Percentiles rank a stretch among this genome's conserved stretches.
These are phyloP conservation scores for Phytophthora colocasiae DNA, from an alignment of 352 stramenopile genomes.

Conservation along the genomic window DNA sequence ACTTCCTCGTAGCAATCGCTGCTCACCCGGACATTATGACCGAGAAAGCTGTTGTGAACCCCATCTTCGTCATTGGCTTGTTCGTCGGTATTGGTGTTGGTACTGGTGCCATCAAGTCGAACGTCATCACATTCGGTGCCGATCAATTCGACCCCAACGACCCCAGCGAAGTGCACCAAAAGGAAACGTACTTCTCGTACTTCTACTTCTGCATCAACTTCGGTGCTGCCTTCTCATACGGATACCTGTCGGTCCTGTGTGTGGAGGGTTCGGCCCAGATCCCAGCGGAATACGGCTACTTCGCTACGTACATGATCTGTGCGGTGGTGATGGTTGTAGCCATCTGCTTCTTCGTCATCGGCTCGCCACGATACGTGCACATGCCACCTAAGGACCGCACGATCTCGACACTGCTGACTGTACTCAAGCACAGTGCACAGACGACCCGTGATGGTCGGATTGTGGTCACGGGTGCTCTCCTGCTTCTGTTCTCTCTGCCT, in stretches of 20 bases:
- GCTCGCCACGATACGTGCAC: slow-evolving; percentile 57
- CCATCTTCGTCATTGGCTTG: slow-evolving; percentile 69
- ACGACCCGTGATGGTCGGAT: slow-evolving; percentile 34
- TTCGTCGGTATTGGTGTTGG: slow-evolving; percentile 40
- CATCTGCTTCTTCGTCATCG: slow-evolving; percentile 41
- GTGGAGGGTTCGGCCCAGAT: slow-evolving; percentile 17
- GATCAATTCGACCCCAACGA: slow-evolving; percentile 20
- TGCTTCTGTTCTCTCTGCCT: slow-evolving; percentile 43
- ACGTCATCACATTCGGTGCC: slow-evolving; percentile 20
- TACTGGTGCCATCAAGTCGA: slow-evolving; percentile 26
- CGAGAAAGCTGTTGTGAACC: slow-evolving; percentile 41
- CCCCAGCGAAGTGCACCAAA: slow-evolving; percentile 14
- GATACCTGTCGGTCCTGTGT: slow-evolving; percentile 19
- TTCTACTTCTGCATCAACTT: slow-evolving; percentile 23
- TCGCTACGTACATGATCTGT: slow-evolving; percentile 20
- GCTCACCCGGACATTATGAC: slow-evolving; percentile 60
- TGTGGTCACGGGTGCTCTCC: slow-evolving; percentile 38
- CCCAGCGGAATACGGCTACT: slow-evolving; percentile 15
- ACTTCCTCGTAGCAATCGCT: slow-evolving; percentile 63
- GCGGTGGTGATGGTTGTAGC: slow-evolving; percentile 14
- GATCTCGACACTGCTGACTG: slow-evolving; percentile 52
- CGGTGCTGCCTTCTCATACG: slow-evolving; percentile 21
- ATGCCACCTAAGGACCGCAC: slow-evolving; percentile 44
- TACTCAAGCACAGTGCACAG: slow-evolving; percentile 37
- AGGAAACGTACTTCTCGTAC: slow-evolving; percentile 19